Percentiles rank a stretch among this genome's conserved stretches.
phyloP scores from a whole-genome alignment of 345 rosid species.

The Salix viminalis region DNA sequence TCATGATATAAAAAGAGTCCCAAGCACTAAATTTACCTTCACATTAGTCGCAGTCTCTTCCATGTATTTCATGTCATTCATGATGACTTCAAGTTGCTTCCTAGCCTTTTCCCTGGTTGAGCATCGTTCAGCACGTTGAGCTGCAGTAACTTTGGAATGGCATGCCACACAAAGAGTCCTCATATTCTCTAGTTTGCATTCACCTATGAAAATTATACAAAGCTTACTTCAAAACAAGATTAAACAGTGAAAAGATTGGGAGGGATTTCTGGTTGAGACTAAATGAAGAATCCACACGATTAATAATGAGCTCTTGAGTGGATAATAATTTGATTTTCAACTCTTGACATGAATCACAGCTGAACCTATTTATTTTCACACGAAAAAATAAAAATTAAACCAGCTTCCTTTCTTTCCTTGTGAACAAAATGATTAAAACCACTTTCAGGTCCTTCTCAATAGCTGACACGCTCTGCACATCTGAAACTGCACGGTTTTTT shows the following conservation, averaged over 20 bases:
- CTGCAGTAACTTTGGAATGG: conserved; percentile 71
- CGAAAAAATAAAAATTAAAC: too few species aligned
- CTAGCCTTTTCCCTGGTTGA: conserved; percentile 47
- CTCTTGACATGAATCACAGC: too few species aligned
- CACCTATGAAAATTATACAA: conserved; percentile 44
- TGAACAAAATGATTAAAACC: too few species aligned
- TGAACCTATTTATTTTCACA: too few species aligned
- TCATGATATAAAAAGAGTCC: background rate
- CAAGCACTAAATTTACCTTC: conserved; percentile 26
- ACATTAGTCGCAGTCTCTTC: conserved; percentile 18
- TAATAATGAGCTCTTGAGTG: too few species aligned
- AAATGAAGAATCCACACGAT: too few species aligned
- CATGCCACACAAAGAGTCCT: conserved; percentile 92
- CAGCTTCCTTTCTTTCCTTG: too few species aligned
- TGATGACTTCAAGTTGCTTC: conserved; percentile 52
- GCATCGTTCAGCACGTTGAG: conserved; percentile 61
- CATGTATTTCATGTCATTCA: conserved; percentile 35
- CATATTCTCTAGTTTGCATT: conserved; percentile 88
- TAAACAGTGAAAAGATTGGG: background rate
- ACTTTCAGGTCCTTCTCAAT: too few species aligned
- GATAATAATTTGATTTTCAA: too few species aligned
- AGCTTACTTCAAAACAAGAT: background rate
- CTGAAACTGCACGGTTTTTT: too few species aligned
- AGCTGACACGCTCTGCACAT: too few species aligned
- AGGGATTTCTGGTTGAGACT: background rate